Evolutionary conservation across 345 rosid species (phyloP).

Genomic region (Salix dunnii): DNA sequence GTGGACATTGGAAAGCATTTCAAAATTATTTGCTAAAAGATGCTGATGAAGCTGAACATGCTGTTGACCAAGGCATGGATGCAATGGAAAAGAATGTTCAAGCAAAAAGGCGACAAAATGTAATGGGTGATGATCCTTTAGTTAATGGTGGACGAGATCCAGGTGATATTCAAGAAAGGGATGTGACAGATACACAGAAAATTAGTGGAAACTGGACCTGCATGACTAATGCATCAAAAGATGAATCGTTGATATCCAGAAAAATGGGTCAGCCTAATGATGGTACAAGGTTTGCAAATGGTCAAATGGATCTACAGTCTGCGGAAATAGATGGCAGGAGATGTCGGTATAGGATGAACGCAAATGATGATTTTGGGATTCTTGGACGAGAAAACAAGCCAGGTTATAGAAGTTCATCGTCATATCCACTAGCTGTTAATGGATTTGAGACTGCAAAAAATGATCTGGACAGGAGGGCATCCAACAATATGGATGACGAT

Average conservation of each 20-base stretch:
- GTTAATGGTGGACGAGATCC: constrained; percentile 40
- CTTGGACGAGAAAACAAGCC: constrained; percentile 34
- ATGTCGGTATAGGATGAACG: constrained; percentile 36
- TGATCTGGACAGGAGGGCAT: constrained; percentile 41
- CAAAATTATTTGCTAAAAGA: constrained; percentile 70
- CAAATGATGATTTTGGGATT: constrained; percentile 55
- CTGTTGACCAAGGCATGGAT: constrained; percentile 40
- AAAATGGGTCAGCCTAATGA: constrained; percentile 32
- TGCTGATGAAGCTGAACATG: constrained; percentile 65
- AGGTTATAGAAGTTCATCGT: constrained; percentile 33
- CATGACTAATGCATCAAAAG: constrained; percentile 48
- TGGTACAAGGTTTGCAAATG: constrained; percentile 32
- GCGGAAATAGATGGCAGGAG: constrained; percentile 44
- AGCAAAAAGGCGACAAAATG: constrained; percentile 46
- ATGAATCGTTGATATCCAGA: constrained; percentile 48
- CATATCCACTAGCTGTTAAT: constrained; percentile 49
- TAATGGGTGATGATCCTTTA: constrained; percentile 55
- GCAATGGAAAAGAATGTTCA: constrained; percentile 57
- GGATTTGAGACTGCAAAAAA: constrained; percentile 46
- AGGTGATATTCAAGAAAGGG: constrained; percentile 43
- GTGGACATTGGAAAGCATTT: constrained; percentile 88
- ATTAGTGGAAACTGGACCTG: constrained; percentile 46
- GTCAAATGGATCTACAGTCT: constrained; percentile 43
- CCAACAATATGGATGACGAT: constrained; percentile 58
- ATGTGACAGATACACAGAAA: constrained; percentile 35